Evolutionary conservation across 371 early-diverging fungal genomes (phyloP), one percentile per base, ranked within the genome.

Genomic region (Coemansia sp.): DNA sequence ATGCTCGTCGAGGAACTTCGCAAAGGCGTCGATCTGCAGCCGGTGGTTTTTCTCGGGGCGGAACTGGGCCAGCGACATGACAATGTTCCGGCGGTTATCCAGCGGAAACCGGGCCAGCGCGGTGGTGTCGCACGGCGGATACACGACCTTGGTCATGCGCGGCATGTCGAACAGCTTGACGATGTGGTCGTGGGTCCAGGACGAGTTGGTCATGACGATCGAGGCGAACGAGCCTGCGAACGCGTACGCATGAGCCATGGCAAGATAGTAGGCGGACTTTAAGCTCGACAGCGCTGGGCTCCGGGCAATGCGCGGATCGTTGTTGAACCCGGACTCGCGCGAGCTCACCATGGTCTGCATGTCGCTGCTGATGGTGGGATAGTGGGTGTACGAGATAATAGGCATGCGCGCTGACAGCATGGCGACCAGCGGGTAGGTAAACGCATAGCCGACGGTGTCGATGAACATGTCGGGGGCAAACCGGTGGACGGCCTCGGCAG

Each of bases 321-420:
- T 94, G 68, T 90, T 92, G 66, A 88, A 84, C 18, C 81, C 82
- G 0, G 82, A 70, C 43, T 84, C 82, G 43, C 89, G 81, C 50
- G 86, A 83, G 44, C 86, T 81, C 4, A 98, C 93, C 37, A 83
- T 85, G 4, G 83, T 77, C 7, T 94, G 81, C 98, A 98, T 97
- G 66, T 98, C 99, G n/a, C 94, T 86, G 66, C 94, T 93, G 57
- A 98, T 93, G 3, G 90, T 88, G 2, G 99, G 99, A 62, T 98
- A 98, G 75, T 98, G 99, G 11, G 92, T 91, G 69, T 98, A 98
- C 1, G 95, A 85, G 2, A 88, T 87, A 10, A 97, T 86, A 2
- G 80, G 80, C 9, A 71, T 46, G 77, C 84, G 77, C 0, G 83
- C 77, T 14, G 83, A 81, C n/a, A 93, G 59, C 36, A 81, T 62